Base-by-base conservation (phyloP, 2,329 filamentous ascomycete genomes). In the Neofusicoccum sp. region DNA sequence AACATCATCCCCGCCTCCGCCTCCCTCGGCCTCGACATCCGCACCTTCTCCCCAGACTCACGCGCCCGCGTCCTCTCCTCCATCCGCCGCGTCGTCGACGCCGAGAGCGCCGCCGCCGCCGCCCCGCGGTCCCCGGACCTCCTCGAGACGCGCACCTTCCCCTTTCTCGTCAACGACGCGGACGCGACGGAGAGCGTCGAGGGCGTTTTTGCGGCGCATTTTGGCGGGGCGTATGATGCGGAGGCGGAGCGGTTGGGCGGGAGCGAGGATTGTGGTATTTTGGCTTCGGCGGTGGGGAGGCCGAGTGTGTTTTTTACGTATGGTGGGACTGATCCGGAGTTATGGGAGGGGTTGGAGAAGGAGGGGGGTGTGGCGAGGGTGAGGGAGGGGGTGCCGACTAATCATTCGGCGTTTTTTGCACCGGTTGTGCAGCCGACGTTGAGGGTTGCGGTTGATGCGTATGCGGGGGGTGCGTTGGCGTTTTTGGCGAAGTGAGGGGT, bases 381-480 rank as follows among this genome's bases (percentile, higher is more conserved):
- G 64, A 74, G 79, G 66, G 74, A 75, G 64, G 82, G 81, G 59
- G 79, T 88, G 11, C 83, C 87, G 0, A 81, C 81, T 0, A 89
- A 89, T 66, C 87, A 89, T 69, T 84, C 80, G 64, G 80, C 84
- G 0, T 78, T 80, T 61, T 89, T 89, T 74, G 82, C 83, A 36
- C 86, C 86, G 4, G 81, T 80, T 0, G 79, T 88, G 29, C 80
- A 84, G 70, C 85, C 85, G 6, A 89, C 86, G 0, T 71, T 89
- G 76, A 79, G 65, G 64, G 76, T 75, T 4, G 86, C 82, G 0
- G 74, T 71, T 36, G 81, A 85, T 73, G 83, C 82, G 1, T 73
- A 85, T 68, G 79, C 79, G 56, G 71, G 83, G 34, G 81, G 78
- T 28, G 83, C 83, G 5, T 75, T 87, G 76, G 82, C 74, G 0